Conservation (phyloP, 345 rosid genomes). For the Carallia brachiata region DNA sequence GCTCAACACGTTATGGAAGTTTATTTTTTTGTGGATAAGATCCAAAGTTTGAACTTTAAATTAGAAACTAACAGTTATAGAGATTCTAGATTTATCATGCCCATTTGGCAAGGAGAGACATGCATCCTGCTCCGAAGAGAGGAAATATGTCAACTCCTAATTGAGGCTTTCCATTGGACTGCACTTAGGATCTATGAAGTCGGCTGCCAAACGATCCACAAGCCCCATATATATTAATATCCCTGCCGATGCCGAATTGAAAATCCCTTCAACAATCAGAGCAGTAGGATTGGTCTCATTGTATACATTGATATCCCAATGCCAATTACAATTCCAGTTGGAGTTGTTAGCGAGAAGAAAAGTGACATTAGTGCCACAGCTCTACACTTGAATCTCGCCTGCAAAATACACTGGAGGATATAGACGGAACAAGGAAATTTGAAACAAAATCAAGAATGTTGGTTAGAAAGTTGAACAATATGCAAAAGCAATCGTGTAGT, state of each 20-base stretch:
- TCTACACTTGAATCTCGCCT: slow-evolving; percentile 37
- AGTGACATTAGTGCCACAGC: slow-evolving; percentile 26
- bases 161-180: slow-evolving; percentile 5
- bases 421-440: no score
- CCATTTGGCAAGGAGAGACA: slow-evolving; percentile 14
- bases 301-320: slow-evolving; percentile 35
- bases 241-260: slow-evolving; percentile 37
- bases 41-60: no score
- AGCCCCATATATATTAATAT: slow-evolving; percentile 5
- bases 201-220: slow-evolving; percentile 46
- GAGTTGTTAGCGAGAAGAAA: slow-evolving; percentile 50
- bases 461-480: no score
- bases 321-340: slow-evolving; percentile 9
- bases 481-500: no score
- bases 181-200: slow-evolving; percentile 32
- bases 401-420: no score
- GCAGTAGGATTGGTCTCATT: slow-evolving; percentile 36
- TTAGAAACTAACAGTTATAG: no score
- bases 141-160: slow-evolving; percentile 12
- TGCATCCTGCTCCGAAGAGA: slow-evolving; percentile 15
- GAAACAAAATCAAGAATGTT: not conserved
- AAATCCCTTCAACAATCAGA: slow-evolving; percentile 38
- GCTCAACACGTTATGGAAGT: no score
- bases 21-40: no score
- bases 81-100: not conserved